Percentiles rank a stretch among this genome's conserved stretches.
These are phyloP conservation scores for Agastache rugosa DNA, from an alignment of 257 asterid species.

Conservation along the genomic window DNA sequence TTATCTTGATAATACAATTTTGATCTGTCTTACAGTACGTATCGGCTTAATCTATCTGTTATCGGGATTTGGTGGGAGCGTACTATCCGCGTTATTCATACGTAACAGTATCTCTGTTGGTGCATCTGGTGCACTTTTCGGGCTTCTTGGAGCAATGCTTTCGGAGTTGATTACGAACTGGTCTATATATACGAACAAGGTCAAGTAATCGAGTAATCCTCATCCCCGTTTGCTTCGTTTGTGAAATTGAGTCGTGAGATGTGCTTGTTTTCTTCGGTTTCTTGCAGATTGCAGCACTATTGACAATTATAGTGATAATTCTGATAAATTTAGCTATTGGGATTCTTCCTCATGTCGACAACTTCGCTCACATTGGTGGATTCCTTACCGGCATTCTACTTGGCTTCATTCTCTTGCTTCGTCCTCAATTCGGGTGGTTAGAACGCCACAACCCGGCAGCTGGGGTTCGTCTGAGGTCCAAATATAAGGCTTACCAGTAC, in stretches of 20 bases:
- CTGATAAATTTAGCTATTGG: slow-evolving; percentile 77
- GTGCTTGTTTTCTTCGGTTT: neutral
- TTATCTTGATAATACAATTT: neutral
- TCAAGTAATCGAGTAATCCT: slow-evolving; percentile 25
- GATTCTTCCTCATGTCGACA: slow-evolving; percentile 83
- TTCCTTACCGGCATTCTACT: slow-evolving; percentile 82
- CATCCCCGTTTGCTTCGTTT: no score
- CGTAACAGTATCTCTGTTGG: slow-evolving; percentile 72
- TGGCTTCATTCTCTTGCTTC: slow-evolving; percentile 81
- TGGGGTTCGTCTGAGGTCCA: slow-evolving; percentile 58
- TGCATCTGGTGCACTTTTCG: slow-evolving; percentile 97
- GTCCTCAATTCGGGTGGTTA: slow-evolving; percentile 90
- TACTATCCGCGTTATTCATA: slow-evolving; percentile 73
- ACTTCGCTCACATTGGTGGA: slow-evolving; percentile 94
- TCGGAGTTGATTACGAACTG: slow-evolving; percentile 89
- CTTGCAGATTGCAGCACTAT: slow-evolving; percentile 71
- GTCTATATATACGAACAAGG: slow-evolving; percentile 91
- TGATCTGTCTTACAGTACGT: slow-evolving; percentile 50
- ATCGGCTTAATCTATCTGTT: slow-evolving; percentile 71
- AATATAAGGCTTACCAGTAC: slow-evolving; percentile 75
- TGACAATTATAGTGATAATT: slow-evolving; percentile 70
- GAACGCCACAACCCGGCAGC: slow-evolving; percentile 62
- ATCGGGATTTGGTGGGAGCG: slow-evolving; percentile 88
- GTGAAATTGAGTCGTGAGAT: neutral
- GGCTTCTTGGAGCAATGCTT: slow-evolving; percentile 97